Evolutionary conservation across 768 basidiomycete genomes (phyloP).

Genomic region (Strobilomyces confusus): DNA sequence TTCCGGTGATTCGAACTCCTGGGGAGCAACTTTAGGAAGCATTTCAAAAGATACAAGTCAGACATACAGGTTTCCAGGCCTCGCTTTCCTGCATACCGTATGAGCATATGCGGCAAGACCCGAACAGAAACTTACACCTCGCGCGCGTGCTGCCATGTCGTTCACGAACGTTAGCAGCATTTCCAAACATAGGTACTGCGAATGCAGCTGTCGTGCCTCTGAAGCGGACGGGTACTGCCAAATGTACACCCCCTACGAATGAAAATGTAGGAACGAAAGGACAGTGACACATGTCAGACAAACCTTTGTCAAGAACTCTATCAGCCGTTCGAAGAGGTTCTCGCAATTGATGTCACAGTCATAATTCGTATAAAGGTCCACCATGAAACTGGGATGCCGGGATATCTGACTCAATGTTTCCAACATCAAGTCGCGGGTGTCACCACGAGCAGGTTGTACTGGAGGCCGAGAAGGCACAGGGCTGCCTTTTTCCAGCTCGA

Average conservation of each 20-base stretch:
- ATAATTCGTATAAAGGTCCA: constrained; percentile 93
- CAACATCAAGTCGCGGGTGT: constrained; percentile 84
- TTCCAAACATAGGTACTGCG: constrained; percentile 86
- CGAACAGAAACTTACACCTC: constrained; percentile 36
- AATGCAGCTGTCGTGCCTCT: constrained; percentile 67
- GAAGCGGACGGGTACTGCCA: constrained; percentile 52
- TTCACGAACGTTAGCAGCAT: constrained; percentile 82
- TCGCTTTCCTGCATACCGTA: constrained; percentile 35
- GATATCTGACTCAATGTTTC: constrained; percentile 83
- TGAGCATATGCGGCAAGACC: constrained; percentile 12
- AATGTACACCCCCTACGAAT: constrained; percentile 72
- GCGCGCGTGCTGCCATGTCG: constrained; percentile 73
- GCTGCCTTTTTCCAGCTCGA: constrained; percentile 46
- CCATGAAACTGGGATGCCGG: constrained; percentile 86
- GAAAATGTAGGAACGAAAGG: constrained; percentile 2
- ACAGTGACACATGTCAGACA: constrained; percentile 11
- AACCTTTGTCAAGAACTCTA: constrained; percentile 88
- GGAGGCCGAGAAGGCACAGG: constrained; percentile 52
- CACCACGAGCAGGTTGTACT: constrained; percentile 76
- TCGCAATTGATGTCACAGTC: constrained; percentile 97
- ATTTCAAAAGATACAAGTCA: neutral
- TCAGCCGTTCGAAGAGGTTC: constrained; percentile 86
- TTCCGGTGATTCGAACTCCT: constrained; percentile 57
- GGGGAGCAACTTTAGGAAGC: neutral
- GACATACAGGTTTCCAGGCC: constrained; percentile 62